phyloP scores from a whole-genome alignment of 306 rosid genomes.

The Gastrolobium bilobum region DNA sequence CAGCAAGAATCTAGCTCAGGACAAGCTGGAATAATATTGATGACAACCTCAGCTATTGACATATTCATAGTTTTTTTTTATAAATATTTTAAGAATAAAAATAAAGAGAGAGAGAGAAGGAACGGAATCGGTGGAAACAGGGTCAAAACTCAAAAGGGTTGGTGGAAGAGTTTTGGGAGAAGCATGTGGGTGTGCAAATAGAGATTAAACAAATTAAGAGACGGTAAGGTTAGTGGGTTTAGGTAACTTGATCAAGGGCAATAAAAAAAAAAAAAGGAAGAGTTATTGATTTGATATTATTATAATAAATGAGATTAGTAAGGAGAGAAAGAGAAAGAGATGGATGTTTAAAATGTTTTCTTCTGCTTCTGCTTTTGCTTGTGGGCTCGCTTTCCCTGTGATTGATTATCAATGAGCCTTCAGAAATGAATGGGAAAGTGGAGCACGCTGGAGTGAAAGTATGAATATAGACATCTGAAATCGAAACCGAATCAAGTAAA shows the following conservation, averaged over 20 bases:
- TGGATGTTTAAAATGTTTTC: not conserved
- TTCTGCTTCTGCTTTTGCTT: not conserved
- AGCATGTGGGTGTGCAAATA: not conserved
- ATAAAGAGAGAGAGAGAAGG: not conserved
- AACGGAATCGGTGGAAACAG: constrained; percentile 22
- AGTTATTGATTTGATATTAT: not conserved
- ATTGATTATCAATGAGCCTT: constrained; percentile 9
- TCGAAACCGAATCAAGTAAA: not conserved
- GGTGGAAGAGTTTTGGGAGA: not conserved
- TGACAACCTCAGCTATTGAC: constrained; percentile 54
- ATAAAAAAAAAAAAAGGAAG: not conserved
- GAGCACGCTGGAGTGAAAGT: not conserved
- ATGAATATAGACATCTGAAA: not conserved
- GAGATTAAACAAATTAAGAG: constrained; percentile 7
- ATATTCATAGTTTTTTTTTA: constrained; percentile 34
- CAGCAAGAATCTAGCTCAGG: constrained; percentile 53
- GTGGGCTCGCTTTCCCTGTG: constrained; percentile 19
- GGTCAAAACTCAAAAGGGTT: constrained; percentile 13
- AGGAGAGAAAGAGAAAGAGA: not conserved
- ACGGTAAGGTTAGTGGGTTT: constrained; percentile 20
- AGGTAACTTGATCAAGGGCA: not conserved
- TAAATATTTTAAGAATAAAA: not conserved
- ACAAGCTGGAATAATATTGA: constrained; percentile 53
- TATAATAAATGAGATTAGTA: not conserved
- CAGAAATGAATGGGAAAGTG: not conserved